Conservation (phyloP, 805 yeast genomes). For the Candida caryicola region DNA sequence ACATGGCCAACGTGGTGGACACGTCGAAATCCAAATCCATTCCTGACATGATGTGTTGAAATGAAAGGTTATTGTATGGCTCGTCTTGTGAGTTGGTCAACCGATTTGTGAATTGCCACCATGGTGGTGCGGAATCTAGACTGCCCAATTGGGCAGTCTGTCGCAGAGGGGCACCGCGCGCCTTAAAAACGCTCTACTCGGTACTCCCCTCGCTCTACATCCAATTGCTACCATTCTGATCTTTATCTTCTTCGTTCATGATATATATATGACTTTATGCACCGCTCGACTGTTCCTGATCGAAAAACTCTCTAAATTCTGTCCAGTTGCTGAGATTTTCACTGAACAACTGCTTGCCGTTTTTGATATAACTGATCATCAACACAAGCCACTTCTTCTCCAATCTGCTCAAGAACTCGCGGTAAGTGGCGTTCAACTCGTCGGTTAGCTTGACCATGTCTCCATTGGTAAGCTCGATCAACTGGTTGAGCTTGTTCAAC, state of each 20-base stretch:
- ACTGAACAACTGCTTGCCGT: slow-evolving; percentile 31
- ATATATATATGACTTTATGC: no score
- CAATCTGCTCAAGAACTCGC: slow-evolving; percentile 34
- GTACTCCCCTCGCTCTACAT: no score
- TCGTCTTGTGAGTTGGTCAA: background rate
- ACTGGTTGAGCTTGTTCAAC: slow-evolving; percentile 44
- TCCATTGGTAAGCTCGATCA: slow-evolving; percentile 39
- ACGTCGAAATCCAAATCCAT: slow-evolving; percentile 43
- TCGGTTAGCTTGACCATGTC: slow-evolving; percentile 46
- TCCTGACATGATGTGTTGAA: slow-evolving; percentile 21
- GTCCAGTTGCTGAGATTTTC: slow-evolving; percentile 33
- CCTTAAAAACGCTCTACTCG: no score
- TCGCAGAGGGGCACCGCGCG: no score
- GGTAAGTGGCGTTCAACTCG: slow-evolving; percentile 40
- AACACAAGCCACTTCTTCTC: slow-evolving; percentile 40
- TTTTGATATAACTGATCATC: slow-evolving; percentile 36
- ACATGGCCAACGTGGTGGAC: slow-evolving; percentile 49
- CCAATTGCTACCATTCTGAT: no score
- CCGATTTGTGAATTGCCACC: slow-evolving; percentile 7
- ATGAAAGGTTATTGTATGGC: background rate
- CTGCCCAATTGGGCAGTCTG: slow-evolving; percentile 8
- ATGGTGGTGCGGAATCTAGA: slow-evolving; percentile 3
- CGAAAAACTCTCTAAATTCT: slow-evolving; percentile 25
- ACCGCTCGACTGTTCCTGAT: background rate
- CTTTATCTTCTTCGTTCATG: no score